Base-by-base conservation (phyloP, 1,284 basidiomycete species). In the Cutaneotrichosporon dermatis region DNA sequence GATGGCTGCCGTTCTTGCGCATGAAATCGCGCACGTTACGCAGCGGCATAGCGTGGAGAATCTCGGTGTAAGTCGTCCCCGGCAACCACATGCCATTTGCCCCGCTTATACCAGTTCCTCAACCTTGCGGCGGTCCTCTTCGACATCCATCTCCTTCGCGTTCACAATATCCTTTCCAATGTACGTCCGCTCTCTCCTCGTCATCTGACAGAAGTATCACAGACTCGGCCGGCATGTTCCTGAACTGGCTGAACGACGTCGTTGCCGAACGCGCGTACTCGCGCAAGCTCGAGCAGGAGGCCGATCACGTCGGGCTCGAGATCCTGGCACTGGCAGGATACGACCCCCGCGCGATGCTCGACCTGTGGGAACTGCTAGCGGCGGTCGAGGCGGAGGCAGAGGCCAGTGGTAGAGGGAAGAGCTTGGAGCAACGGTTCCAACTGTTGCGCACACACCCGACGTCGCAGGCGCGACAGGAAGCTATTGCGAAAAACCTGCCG, bases 11-110 rank as follows among this genome's bases (percentile, higher is more conserved):
- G 77, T 82, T 0, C 67, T 82, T 13, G 76, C 77, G 1, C 81
- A 82, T 58, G 81, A 82, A 65, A 78, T 82, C 41, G 78, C 78
- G 3, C 81, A 82, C 64, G 80, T 82, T 0, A 71, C 76, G 0
- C 79, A 82, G 60, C 64, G 82, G 16, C 82, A 83, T 65, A 76
- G 79, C 9, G 81, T 82, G 10, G 82, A 83, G 67, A 82, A 81
- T 62, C 61, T 79, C 7, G 79, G 79, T 2, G 78, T 79, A 55
- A 66, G 78, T 68, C 25, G 25, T 25, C 25, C 25, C 25, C 25
- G 25, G 25, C 25, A 25, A 25, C 25, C 25, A 33, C 4, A 5
- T 13, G 3, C 4, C 3, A n/a, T 5, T 7, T 6, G 4, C 3
- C 3, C 1, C 15, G 42, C 57, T 59, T 48, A 60, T 35, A 10